Evolutionary conservation across 768 basidiomycete genomes (phyloP).

Genomic region (Chiua virens): DNA sequence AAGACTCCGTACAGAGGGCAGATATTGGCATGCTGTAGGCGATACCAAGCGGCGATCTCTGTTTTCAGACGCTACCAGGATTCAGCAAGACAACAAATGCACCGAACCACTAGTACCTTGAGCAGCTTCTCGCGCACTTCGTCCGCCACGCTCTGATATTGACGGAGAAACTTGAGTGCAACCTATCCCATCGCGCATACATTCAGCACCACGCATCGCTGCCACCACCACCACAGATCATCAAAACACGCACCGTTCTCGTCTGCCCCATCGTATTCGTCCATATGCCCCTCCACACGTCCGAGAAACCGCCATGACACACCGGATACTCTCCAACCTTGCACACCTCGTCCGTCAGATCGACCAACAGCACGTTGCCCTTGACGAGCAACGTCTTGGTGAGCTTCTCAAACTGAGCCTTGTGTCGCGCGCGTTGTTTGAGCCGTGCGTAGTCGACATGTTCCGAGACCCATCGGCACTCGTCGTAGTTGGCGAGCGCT

Average conservation of each 20-base stretch:
- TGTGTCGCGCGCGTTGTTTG: slow-evolving; percentile 57
- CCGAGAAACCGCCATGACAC: slow-evolving; percentile 56
- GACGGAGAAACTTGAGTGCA: slow-evolving; percentile 56
- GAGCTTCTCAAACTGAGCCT: slow-evolving; percentile 52
- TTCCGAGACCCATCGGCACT: slow-evolving; percentile 56
- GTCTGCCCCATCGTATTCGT: slow-evolving; percentile 43
- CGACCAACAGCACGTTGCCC: slow-evolving; percentile 47
- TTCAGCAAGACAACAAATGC: not conserved
- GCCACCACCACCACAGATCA: too few relatives aligned
- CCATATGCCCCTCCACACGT: slow-evolving; percentile 63
- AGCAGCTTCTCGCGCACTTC: slow-evolving; percentile 52
- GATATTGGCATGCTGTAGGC: slow-evolving; percentile 54
- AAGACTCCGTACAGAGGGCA: slow-evolving; percentile 56
- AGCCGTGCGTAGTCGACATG: slow-evolving; percentile 53
- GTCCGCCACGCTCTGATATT: slow-evolving; percentile 46
- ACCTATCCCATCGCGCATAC: slow-evolving; percentile 35
- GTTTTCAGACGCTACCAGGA: slow-evolving; percentile 49
- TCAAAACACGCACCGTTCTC: slow-evolving; percentile 12
- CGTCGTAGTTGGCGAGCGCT: slow-evolving; percentile 56
- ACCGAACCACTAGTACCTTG: slow-evolving; percentile 35
- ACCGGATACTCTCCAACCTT: slow-evolving; percentile 47
- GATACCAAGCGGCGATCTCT: slow-evolving; percentile 59
- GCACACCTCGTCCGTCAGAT: slow-evolving; percentile 56
- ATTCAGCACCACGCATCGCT: not conserved
- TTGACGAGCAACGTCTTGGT: slow-evolving; percentile 56